Evolutionary conservation across 306 rosid genomes (phyloP).

Genomic region (Abrus precatorius): DNA sequence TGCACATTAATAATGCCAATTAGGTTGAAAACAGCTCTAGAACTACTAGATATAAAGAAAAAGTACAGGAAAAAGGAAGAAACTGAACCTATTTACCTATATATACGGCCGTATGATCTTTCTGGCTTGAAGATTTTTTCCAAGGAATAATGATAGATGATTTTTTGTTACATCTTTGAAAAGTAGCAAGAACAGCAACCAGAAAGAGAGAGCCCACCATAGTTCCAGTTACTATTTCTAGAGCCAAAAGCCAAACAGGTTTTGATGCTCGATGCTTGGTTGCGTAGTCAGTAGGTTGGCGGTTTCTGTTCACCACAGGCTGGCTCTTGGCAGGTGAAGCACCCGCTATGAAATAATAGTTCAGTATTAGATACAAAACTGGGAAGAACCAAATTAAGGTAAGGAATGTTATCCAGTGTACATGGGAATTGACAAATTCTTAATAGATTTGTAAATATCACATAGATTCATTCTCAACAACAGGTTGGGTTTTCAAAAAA

Average conservation of each 20-base stretch:
- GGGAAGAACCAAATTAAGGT: constrained; percentile 1
- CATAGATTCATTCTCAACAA: constrained; percentile 39
- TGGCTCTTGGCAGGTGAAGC: constrained; percentile 68
- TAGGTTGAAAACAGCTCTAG: constrained; percentile 40
- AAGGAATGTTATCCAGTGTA: neutral
- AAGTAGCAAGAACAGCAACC: constrained; percentile 71
- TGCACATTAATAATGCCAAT: constrained; percentile 51
- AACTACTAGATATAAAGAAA: constrained; percentile 13
- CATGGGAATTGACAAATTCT: neutral
- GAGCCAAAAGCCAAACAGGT: constrained; percentile 90
- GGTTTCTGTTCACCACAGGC: constrained; percentile 56
- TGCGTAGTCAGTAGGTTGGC: constrained; percentile 46
- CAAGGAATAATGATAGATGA: constrained; percentile 90
- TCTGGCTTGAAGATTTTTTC: constrained; percentile 87
- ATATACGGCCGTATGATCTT: constrained; percentile 68
- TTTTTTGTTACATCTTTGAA: constrained; percentile 73
- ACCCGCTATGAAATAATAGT: constrained; percentile 56
- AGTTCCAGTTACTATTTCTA: constrained; percentile 85
- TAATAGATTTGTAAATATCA: constrained; percentile 11
- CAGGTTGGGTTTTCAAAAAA: constrained; percentile 23
- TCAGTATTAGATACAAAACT: constrained; percentile 39
- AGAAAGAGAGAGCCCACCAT: constrained; percentile 75
- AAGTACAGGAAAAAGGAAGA: constrained; percentile 21
- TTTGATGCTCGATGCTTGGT: constrained; percentile 68
- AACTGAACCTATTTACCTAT: constrained; percentile 76